Evolutionary conservation across 371 early-diverging fungal genomes (phyloP), one percentile per base, ranked within the genome.

Genomic region (Cokeromyces recurvatus): DNA sequence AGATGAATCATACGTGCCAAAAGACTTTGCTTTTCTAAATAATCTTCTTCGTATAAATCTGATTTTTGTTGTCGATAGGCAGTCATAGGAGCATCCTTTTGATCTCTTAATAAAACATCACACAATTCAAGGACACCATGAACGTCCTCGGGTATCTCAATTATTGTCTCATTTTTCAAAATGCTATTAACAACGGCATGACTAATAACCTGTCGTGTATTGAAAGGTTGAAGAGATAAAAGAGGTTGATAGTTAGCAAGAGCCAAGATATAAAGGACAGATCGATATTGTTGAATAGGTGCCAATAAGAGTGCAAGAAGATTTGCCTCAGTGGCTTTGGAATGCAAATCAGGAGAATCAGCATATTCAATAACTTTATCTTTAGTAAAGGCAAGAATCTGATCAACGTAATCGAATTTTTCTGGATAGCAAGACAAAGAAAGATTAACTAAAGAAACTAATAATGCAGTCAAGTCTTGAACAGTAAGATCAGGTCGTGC

Each of bases 391-490:
- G 80, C 85, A 20, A 96, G 74, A 32, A 97, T 88, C 57, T 84
- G 80, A 63, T 94, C 94, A 2, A 93, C 87, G 48, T 93, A 87
- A 29, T 82, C 87, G 20, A 90, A 57, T 22, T 81, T 79, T 12
- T 91, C 90, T 12, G 96, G 95, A 50, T 95, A 94, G 61, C 95
- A 94, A 38, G 91, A 88, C n/a, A 96, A 64, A 12, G 94, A 86
- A 38, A 97, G 62, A 44, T 93, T 90, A 46, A 84, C 78, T 51
- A 95, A 71, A 0, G 95, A 92, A 2, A 88, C 85, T 27, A 92
- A 67, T 27, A 97, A 69, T 0, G 94, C 89, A 19, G 91, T 85
- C 16, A 91, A 79, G 54, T 97, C 96, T 55, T 91, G 88, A 27
- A 94, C 79, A 3, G 89, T 78, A 10, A 97, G 82, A 59, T 96